Conservation (phyloP, 2,329 filamentous ascomycete species). For the Ciborinia camelliae region DNA sequence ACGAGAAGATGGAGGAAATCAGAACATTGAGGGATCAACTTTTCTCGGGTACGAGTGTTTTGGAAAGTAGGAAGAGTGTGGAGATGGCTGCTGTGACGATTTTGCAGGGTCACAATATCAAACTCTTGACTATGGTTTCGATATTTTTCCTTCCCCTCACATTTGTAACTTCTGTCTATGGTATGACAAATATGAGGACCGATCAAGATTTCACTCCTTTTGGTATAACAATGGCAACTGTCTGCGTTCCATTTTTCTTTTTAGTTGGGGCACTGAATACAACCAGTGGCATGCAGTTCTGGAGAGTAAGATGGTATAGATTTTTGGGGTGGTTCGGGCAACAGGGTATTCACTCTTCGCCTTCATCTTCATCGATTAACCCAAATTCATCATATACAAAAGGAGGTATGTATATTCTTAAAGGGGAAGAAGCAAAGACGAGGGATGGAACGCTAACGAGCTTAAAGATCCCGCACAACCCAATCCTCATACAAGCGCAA, state of each 20-base stretch:
- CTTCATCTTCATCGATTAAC: background rate
- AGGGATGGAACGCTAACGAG: background rate
- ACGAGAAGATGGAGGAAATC: slow-evolving; percentile 51
- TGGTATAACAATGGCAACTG: slow-evolving; percentile 35
- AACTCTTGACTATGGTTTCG: slow-evolving; percentile 50
- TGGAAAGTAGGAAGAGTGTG: slow-evolving; percentile 58
- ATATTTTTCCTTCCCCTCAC: slow-evolving; percentile 60
- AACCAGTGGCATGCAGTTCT: slow-evolving; percentile 33
- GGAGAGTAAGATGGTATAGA: slow-evolving; percentile 28
- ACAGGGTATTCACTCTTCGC: slow-evolving; percentile 4
- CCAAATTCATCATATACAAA: background rate
- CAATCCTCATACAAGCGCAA: background rate
- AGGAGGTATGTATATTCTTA: background rate
- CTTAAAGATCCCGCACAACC: background rate
- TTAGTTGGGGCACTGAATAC: slow-evolving; percentile 47
- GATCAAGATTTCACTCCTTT: slow-evolving; percentile 46
- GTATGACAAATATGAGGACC: slow-evolving; percentile 48
- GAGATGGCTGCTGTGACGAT: slow-evolving; percentile 51
- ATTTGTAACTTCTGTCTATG: slow-evolving; percentile 59
- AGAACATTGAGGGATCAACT: slow-evolving; percentile 57
- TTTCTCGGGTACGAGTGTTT: slow-evolving; percentile 60
- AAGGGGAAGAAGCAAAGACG: background rate
- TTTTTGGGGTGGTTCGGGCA: slow-evolving; percentile 15
- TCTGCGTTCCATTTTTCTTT: slow-evolving; percentile 50
- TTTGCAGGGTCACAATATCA: slow-evolving; percentile 60